Conservation (phyloP, 345 rosid species). For the Arabidopsis arenosa region DNA sequence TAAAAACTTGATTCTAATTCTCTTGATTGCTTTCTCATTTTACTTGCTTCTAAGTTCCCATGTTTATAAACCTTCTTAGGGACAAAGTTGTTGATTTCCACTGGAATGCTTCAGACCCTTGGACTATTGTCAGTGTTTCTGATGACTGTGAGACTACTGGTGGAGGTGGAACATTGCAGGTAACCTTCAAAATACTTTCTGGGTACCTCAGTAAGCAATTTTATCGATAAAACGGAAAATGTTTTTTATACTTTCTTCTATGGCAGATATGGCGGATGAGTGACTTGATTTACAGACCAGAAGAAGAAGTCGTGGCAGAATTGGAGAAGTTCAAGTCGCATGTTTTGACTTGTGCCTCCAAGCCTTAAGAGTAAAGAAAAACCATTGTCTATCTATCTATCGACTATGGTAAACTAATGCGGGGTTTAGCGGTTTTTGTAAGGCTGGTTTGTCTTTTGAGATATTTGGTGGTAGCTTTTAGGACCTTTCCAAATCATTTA, state of each 20-base stretch:
- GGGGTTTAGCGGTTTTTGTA: constrained; percentile 28
- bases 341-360: constrained; percentile 71
- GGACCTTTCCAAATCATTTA: constrained; percentile 32
- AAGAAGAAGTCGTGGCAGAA: constrained; percentile 91
- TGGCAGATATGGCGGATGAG: constrained; percentile 98
- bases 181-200: constrained; percentile 9
- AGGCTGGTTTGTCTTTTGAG: constrained; percentile 36
- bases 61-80: constrained; percentile 46
- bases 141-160: constrained; percentile 96
- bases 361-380: constrained; percentile 53
- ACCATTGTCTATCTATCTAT: constrained; percentile 22
- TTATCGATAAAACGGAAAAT: neutral
- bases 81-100: constrained; percentile 98
- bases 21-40: neutral
- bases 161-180: constrained; percentile 94
- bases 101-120: constrained; percentile 87
- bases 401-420: constrained; percentile 25
- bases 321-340: constrained; percentile 93
- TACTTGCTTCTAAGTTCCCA: constrained; percentile 8
- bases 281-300: constrained; percentile 91
- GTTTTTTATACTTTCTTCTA: constrained; percentile 8
- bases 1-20: neutral
- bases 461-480: constrained; percentile 31
- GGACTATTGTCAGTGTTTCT: constrained; percentile 96
- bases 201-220: neutral